Evolutionary conservation across 768 basidiomycete genomes (phyloP).

Genomic region (Hygrophorus pudorinus): DNA sequence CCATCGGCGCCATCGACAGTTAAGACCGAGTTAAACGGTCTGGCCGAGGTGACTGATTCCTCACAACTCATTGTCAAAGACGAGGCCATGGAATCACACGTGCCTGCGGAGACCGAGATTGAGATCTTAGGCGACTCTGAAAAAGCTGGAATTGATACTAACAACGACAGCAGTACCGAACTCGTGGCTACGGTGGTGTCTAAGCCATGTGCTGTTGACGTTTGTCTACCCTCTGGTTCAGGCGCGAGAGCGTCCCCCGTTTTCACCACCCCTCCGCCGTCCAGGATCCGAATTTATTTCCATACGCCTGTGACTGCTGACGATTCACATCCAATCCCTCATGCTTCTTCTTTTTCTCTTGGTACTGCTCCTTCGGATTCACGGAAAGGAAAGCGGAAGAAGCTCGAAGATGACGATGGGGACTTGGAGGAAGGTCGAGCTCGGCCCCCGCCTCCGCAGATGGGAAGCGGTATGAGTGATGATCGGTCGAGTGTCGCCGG

Average conservation of each 20-base stretch:
- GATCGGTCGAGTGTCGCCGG: conserved; percentile 49
- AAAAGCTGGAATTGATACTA: conserved; percentile 20
- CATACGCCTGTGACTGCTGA: conserved; percentile 81
- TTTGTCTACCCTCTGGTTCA: conserved; percentile 14
- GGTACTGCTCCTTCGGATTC: conserved; percentile 42
- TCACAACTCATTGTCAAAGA: conserved; percentile 22
- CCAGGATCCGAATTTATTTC: conserved; percentile 86
- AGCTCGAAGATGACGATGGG: conserved; percentile 81
- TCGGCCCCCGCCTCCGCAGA: conserved; percentile 55
- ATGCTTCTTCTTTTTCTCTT: conserved; percentile 40
- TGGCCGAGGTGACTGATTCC: conserved; percentile 21
- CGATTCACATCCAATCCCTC: conserved; percentile 67
- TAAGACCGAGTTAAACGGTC: conserved; percentile 29
- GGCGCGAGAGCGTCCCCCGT: conserved; percentile 17
- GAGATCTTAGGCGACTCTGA: conserved; percentile 16
- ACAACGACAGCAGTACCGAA: conserved; percentile 12
- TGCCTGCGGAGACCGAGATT: conserved; percentile 10
- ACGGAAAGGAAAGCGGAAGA: conserved; percentile 81
- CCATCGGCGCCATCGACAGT: conserved; percentile 22
- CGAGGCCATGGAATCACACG: conserved; percentile 22
- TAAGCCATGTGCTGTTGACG: conserved; percentile 21
- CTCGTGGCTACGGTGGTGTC: conserved; percentile 18
- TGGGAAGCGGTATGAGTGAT: conserved; percentile 32
- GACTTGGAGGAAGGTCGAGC: conserved; percentile 65
- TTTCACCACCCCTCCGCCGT: conserved; percentile 45